Conservation (phyloP, 2,329 filamentous ascomycete genomes). For the Curvularia sp. region DNA sequence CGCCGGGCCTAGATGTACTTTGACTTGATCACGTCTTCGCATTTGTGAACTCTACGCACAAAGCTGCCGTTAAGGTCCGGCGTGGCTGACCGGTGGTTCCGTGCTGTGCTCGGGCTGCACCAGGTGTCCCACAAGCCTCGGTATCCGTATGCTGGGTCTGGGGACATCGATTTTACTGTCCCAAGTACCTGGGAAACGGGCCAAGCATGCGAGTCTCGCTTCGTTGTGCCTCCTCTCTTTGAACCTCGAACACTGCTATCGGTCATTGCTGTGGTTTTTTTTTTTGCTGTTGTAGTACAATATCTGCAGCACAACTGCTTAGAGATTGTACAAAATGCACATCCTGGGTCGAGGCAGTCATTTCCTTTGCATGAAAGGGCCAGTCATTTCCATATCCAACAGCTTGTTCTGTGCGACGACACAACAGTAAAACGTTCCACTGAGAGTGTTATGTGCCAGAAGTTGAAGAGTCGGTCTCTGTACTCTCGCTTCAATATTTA, state of each 20-base stretch:
- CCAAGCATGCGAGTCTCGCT: no score
- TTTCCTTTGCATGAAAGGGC: not conserved
- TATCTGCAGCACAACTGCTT: not conserved
- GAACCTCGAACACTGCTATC: not conserved
- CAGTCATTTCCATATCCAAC: not conserved
- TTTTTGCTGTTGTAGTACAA: not conserved
- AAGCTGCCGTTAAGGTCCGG: not conserved
- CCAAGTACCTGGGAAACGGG: not conserved
- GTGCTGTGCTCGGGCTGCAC: not conserved
- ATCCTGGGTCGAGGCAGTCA: not conserved
- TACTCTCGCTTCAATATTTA: not conserved
- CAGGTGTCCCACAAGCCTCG: not conserved
- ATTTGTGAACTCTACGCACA: not conserved
- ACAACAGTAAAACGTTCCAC: not conserved
- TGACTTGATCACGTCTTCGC: conserved; percentile 5
- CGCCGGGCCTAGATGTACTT: conserved; percentile 12
- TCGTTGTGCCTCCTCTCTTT: not conserved
- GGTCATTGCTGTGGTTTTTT: not conserved
- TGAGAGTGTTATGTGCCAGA: not conserved
- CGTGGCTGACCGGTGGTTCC: not conserved
- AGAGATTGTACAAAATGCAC: not conserved
- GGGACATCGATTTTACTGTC: not conserved
- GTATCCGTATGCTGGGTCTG: not conserved
- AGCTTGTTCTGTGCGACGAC: not conserved
- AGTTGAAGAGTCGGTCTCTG: not conserved